phyloP scores from a whole-genome alignment of 2,329 filamentous ascomycete species.

The Pseudodiploospora longispora region DNA sequence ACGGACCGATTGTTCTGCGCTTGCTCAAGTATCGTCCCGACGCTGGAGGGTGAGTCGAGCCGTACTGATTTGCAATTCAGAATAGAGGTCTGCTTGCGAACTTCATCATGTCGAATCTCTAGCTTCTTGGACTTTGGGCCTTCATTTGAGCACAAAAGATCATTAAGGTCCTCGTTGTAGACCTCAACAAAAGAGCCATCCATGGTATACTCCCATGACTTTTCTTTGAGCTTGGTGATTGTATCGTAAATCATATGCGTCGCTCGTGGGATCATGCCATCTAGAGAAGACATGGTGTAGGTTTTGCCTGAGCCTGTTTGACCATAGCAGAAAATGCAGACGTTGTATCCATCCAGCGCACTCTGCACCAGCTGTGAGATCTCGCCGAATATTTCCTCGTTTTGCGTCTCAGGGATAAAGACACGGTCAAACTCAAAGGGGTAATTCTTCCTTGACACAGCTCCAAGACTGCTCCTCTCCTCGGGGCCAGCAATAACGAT shows the following conservation, averaged over 20 bases:
- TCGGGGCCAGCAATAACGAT: constrained; percentile 77
- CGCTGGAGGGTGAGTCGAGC: constrained; percentile 71
- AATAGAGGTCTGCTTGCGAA: constrained; percentile 73
- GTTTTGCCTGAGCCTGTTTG: constrained; percentile 98
- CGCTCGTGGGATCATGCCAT: constrained; percentile 92
- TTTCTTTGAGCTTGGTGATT: constrained; percentile 72
- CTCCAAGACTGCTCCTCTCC: constrained; percentile 72
- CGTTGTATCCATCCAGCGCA: constrained; percentile 93
- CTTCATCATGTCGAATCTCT: constrained; percentile 80
- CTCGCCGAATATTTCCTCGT: constrained; percentile 85
- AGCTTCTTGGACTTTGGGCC: constrained; percentile 71
- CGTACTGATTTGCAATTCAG: constrained; percentile 69
- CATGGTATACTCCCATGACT: constrained; percentile 92
- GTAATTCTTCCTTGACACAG: constrained; percentile 68
- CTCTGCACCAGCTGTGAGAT: constrained; percentile 96
- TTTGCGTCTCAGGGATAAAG: constrained; percentile 69
- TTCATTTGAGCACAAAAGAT: constrained; percentile 55
- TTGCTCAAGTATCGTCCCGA: constrained; percentile 69
- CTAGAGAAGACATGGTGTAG: constrained; percentile 81
- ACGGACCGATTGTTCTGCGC: constrained; percentile 85
- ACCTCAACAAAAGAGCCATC: constrained; percentile 95
- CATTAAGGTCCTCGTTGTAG: constrained; percentile 95
- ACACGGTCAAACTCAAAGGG: constrained; percentile 91
- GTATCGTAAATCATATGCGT: constrained; percentile 91
- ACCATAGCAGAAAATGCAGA: constrained; percentile 97